Evolutionary conservation across 2,329 filamentous ascomycete genomes (phyloP).

Genomic region (Simplicillium aogashimaense): DNA sequence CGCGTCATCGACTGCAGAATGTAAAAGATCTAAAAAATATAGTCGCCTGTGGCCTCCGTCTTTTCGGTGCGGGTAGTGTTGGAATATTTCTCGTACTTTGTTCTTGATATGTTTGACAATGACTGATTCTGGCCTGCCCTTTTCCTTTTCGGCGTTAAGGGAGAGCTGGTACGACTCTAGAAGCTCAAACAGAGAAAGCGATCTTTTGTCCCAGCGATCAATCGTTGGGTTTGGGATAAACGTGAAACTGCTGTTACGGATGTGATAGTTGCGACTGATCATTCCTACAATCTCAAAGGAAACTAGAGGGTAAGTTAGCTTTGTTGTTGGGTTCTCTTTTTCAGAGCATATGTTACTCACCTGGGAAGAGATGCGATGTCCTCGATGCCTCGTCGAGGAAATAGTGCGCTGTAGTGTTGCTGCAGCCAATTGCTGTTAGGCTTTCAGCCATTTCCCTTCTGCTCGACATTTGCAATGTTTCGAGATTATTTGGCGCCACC

Average conservation of each 20-base stretch:
- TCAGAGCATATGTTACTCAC: conserved; percentile 18
- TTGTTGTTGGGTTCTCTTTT: conserved; percentile 1
- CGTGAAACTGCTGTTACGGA: conserved; percentile 38
- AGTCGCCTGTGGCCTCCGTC: conserved; percentile 16
- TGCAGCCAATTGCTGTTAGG: conserved; percentile 42
- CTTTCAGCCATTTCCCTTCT: conserved; percentile 40
- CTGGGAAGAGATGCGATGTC: conserved; percentile 38
- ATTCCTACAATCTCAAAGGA: conserved; percentile 51
- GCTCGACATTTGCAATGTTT: conserved; percentile 37
- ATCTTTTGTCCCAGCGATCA: conserved; percentile 41
- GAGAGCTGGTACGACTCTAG: conserved; percentile 26
- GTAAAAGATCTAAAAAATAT: conserved; percentile 25
- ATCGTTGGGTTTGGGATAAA: conserved; percentile 47
- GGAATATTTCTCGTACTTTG: conserved; percentile 15
- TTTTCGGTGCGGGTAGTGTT: conserved; percentile 10
- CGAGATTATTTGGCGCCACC: conserved; percentile 25
- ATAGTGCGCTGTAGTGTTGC: conserved; percentile 37
- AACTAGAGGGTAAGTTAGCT: conserved; percentile 24
- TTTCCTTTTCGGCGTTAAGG: conserved; percentile 13
- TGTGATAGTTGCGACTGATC: conserved; percentile 39
- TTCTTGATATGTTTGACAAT: conserved; percentile 15
- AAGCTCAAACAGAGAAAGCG: conserved; percentile 31
- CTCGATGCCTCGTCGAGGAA: conserved; percentile 27
- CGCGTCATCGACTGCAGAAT: conserved; percentile 28
- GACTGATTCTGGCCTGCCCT: conserved; percentile 9